Conservation (phyloP, 441 rosid species). For the Erodium chrysanthum region DNA sequence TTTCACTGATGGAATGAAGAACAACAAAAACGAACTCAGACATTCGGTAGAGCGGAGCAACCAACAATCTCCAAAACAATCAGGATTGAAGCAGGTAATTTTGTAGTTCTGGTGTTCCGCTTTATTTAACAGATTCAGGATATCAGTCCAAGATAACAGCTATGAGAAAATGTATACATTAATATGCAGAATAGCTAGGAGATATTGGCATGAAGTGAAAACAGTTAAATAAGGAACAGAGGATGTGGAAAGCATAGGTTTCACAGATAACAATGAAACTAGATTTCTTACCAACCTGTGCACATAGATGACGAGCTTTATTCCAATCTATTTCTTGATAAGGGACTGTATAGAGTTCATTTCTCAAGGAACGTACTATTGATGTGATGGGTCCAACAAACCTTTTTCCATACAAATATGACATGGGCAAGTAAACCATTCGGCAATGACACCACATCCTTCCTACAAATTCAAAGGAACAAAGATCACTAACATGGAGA, state of each 20-base stretch:
- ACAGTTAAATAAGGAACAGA: not conserved
- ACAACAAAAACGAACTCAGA: not conserved
- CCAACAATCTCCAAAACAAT: not conserved
- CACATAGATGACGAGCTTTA: slow-evolving; percentile 55
- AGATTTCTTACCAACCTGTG: slow-evolving; percentile 49
- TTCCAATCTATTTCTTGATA: slow-evolving; percentile 68
- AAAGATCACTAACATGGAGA: too few species aligned
- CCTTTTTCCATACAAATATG: slow-evolving; percentile 25
- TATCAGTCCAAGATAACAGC: too few species aligned
- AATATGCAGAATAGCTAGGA: too few species aligned
- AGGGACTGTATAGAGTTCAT: slow-evolving; percentile 53
- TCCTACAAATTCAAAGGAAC: slow-evolving; percentile 30
- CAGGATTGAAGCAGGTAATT: not conserved
- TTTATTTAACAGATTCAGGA: too few species aligned
- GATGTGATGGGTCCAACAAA: slow-evolving; percentile 58
- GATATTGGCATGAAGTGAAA: too few species aligned
- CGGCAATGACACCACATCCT: slow-evolving; percentile 88
- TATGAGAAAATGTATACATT: too few species aligned
- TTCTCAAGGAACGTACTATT: slow-evolving; percentile 51
- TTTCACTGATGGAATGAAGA: not conserved
- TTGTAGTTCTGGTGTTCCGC: not conserved
- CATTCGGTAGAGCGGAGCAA: not conserved
- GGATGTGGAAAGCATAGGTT: not conserved
- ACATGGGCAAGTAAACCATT: slow-evolving; percentile 54
- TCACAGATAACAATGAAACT: not conserved